A percentile compares a stretch with the other conserved stretches of the same genome.
phyloP scores from a whole-genome alignment of 192 early-diverging fungal species.

The Coemansia sp. region DNA sequence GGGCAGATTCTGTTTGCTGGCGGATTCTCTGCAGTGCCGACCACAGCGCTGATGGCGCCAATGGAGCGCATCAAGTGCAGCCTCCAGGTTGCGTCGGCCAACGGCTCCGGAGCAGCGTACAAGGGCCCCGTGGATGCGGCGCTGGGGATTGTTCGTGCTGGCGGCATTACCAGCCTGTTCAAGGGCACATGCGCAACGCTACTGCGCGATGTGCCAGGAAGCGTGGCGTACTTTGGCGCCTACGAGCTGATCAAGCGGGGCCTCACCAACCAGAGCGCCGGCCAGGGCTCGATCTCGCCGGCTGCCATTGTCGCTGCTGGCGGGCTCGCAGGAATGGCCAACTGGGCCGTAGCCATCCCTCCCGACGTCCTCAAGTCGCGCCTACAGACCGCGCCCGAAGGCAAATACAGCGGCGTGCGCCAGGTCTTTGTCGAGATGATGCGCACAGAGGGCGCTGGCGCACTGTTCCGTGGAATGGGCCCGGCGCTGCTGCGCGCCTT shows the following conservation, averaged over 20 bases:
- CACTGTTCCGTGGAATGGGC: slow-evolving; percentile 82
- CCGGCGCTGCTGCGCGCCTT: slow-evolving; percentile 82
- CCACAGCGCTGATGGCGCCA: slow-evolving; percentile 92
- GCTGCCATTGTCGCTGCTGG: slow-evolving; percentile 91
- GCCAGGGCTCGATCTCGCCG: slow-evolving; percentile 75
- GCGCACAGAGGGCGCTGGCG: slow-evolving; percentile 60
- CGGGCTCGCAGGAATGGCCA: slow-evolving; percentile 97
- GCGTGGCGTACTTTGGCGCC: slow-evolving; percentile 93
- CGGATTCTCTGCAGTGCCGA: slow-evolving; percentile 93
- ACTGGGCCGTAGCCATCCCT: slow-evolving; percentile 81
- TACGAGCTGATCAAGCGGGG: slow-evolving; percentile 85
- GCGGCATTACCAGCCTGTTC: slow-evolving; percentile 87
- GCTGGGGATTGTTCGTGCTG: slow-evolving; percentile 79
- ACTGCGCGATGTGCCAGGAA: slow-evolving; percentile 90
- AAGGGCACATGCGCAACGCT: slow-evolving; percentile 94
- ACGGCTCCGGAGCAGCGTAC: slow-evolving; percentile 61
- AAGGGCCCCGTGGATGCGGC: slow-evolving; percentile 92
- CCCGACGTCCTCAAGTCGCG: slow-evolving; percentile 88
- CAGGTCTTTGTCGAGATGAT: slow-evolving; percentile 61
- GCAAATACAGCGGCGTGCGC: slow-evolving; percentile 54
- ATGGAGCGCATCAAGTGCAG: slow-evolving; percentile 96
- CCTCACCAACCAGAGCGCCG: slow-evolving; percentile 66
- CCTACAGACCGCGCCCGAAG: slow-evolving; percentile 67
- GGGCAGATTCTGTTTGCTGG: slow-evolving; percentile 88
- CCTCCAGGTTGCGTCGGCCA: slow-evolving; percentile 71